Conservation (phyloP, 352 stramenopile species). For the Globisporangium solare region DNA sequence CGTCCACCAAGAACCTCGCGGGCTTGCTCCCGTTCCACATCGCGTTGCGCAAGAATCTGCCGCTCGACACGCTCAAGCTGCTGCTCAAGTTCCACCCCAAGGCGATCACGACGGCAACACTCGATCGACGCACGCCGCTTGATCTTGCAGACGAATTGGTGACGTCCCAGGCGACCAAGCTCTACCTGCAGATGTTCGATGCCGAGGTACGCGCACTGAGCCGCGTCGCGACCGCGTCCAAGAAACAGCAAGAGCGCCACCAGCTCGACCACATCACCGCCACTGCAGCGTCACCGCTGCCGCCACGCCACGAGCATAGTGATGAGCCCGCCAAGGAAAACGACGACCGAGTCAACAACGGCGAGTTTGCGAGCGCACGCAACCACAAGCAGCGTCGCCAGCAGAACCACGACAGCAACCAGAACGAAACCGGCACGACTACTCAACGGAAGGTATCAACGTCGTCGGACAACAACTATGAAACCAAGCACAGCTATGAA, state of each 20-base stretch:
- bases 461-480: no score
- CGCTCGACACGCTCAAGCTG: slow-evolving; percentile 55
- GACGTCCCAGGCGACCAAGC: slow-evolving; percentile 17
- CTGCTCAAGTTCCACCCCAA: slow-evolving; percentile 65
- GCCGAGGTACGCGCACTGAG: slow-evolving; percentile 21
- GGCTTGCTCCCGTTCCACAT: slow-evolving; percentile 67
- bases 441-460: no score
- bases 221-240: slow-evolving; percentile 10
- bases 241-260: slow-evolving; percentile 9
- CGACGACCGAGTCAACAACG: no score
- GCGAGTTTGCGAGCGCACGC: no score
- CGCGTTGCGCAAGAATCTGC: slow-evolving; percentile 52
- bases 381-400: no score
- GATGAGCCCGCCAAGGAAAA: no score
- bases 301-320: not conserved
- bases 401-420: no score
- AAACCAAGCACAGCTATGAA: not conserved
- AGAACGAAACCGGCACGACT: no score
- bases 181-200: slow-evolving; percentile 42
- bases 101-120: slow-evolving; percentile 40
- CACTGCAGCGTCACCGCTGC: not conserved
- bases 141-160: slow-evolving; percentile 39
- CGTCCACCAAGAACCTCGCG: slow-evolving; percentile 40
- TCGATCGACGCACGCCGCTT: slow-evolving; percentile 40
- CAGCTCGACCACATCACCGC: slow-evolving; percentile 5